These are phyloP conservation scores for Syzygium aromaticum DNA, from an alignment of 345 rosid genomes.

Conservation along the genomic window DNA sequence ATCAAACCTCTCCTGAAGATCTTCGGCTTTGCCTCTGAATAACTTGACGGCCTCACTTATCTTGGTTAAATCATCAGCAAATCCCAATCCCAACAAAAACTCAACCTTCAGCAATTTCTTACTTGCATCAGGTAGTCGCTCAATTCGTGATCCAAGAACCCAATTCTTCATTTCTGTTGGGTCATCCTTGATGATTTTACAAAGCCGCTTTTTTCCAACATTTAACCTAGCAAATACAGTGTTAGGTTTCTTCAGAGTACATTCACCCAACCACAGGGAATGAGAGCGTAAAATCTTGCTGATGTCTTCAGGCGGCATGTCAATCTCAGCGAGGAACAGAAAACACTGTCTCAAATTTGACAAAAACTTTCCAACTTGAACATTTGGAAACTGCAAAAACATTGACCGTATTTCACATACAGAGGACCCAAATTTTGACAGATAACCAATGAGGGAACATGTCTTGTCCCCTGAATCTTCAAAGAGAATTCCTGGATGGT, in stretches of 20 bases:
- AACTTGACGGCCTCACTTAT: constrained; percentile 34
- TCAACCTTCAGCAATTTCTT: constrained; percentile 34
- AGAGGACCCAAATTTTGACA: constrained; percentile 49
- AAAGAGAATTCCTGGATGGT: constrained; percentile 44
- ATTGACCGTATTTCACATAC: constrained; percentile 26
- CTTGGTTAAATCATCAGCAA: constrained; percentile 25
- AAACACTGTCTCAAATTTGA: constrained; percentile 45
- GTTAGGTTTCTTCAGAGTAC: constrained; percentile 43
- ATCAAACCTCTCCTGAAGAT: constrained; percentile 75
- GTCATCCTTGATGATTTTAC: constrained; percentile 37
- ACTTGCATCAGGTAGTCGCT: constrained; percentile 23
- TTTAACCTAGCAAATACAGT: constrained; percentile 35
- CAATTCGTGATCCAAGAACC: constrained; percentile 26
- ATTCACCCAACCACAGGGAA: constrained; percentile 37
- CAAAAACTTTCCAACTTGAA: constrained; percentile 32
- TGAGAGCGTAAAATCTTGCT: constrained; percentile 35
- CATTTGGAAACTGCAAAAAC: constrained; percentile 47
- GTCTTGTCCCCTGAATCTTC: constrained; percentile 44
- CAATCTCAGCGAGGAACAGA: constrained; percentile 36
- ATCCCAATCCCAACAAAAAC: constrained; percentile 53
- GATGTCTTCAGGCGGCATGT: constrained; percentile 46
- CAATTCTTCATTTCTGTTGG: constrained; percentile 48
- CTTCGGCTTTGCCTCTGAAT: constrained; percentile 54
- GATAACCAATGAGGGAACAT: constrained; percentile 32
- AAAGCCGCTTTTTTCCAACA: constrained; percentile 43